phyloP scores from a whole-genome alignment of 495 filamentous ascomycete genomes.

The Neurospora sp. region DNA sequence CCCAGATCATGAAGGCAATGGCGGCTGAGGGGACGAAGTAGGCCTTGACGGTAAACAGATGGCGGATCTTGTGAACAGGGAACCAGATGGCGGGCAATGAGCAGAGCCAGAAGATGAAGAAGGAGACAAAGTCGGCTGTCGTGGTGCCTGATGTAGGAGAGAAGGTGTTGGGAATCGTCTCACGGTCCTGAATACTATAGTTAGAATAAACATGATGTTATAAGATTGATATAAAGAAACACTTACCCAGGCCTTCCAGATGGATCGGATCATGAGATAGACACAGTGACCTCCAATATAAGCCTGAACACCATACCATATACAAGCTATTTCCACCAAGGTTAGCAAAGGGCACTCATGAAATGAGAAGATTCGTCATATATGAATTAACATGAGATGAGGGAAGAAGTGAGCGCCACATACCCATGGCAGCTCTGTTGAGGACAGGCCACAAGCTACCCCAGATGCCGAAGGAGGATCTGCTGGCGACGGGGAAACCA shows the following conservation, averaged over 20 bases:
- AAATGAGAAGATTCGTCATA: neutral
- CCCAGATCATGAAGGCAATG: conserved; percentile 85
- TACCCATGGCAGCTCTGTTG: conserved; percentile 74
- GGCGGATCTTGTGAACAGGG: conserved; percentile 63
- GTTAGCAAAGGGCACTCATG: conserved; percentile 2
- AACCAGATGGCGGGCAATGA: conserved; percentile 83
- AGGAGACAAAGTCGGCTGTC: conserved; percentile 66
- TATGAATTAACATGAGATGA: neutral
- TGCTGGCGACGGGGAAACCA: conserved; percentile 68
- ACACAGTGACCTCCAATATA: conserved; percentile 82
- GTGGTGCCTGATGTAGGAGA: conserved; percentile 52
- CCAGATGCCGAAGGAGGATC: conserved; percentile 79
- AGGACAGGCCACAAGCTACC: conserved; percentile 85
- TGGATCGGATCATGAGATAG: conserved; percentile 69
- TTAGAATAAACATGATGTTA: conserved; percentile 2
- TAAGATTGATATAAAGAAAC: neutral
- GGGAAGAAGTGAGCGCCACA: conserved; percentile 1
- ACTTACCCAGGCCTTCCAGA: conserved; percentile 54
- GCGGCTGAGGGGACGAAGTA: conserved; percentile 76
- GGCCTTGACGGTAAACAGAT: conserved; percentile 88
- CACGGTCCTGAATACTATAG: conserved; percentile 26
- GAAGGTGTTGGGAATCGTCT: conserved; percentile 57
- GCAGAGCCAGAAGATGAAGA: conserved; percentile 75
- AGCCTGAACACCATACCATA: conserved; percentile 81
- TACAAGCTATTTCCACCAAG: conserved; percentile 35